A percentile compares a stretch with the other conserved stretches of the same genome.
Conservation (phyloP, 192 early-diverging fungal genomes). For the Gigaspora rosea region DNA sequence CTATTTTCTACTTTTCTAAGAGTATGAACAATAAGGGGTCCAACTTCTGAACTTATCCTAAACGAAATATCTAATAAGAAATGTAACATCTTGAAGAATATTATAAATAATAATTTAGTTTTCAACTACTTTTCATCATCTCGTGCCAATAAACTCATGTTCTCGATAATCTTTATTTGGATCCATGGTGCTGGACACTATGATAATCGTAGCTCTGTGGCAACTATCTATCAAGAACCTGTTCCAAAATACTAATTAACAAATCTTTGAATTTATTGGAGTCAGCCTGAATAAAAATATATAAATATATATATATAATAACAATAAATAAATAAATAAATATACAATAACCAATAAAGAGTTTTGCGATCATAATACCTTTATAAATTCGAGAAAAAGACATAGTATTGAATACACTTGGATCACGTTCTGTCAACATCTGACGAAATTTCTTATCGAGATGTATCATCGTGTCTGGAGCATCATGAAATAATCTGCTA, state of each 20-base stretch:
- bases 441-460: conserved; percentile 42
- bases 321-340: no score
- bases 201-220: conserved; percentile 54
- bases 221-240: conserved; percentile 50
- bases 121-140: conserved; percentile 31
- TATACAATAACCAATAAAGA: no score
- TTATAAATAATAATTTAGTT: not conserved
- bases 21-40: conserved; percentile 18
- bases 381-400: conserved; percentile 37
- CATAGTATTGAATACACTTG: conserved; percentile 50
- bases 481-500: conserved; percentile 41
- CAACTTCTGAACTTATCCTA: conserved; percentile 26
- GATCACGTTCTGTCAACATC: conserved; percentile 48
- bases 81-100: not conserved
- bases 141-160: conserved; percentile 40
- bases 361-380: conserved; percentile 30
- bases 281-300: conserved; percentile 35
- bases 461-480: conserved; percentile 37
- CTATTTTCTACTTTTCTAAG: conserved; percentile 36
- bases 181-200: conserved; percentile 58
- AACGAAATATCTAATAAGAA: not conserved
- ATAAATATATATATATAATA: not conserved
- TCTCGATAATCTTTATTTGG: conserved; percentile 50
- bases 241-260: conserved; percentile 43
- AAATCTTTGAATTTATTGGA: conserved; percentile 37